Evolutionary conservation across 2,329 filamentous ascomycete species (phyloP), one percentile per base, ranked within the genome.

Genomic region (Curvularia eragrostidis): DNA sequence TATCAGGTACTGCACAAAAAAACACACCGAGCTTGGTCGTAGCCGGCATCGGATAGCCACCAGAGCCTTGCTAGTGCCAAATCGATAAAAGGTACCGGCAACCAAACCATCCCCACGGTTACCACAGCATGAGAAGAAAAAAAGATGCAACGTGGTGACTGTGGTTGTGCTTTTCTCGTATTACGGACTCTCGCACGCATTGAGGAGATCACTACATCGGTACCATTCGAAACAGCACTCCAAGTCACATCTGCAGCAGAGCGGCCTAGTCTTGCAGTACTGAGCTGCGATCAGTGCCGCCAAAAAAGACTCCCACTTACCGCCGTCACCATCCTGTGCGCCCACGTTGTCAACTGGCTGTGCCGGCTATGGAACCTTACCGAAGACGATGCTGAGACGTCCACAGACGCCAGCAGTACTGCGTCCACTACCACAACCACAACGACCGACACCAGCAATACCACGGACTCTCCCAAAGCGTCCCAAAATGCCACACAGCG

Each of bases 171-270:
- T 9, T 50, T 60, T 18, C 44, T 53, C 3, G 58, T 46, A 21
- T 9, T 60, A 19, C 56, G 50, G 44, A 56, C 50, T 32, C 54
- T 60, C n/a, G 53, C 50, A 3, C 54, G 54, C 28, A 49, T 56
- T 21, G 54, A 54, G 47, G 53, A 60, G 23, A 32, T 57, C 21
- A 57, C 58, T n/a, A 54, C 49, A 21, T 60, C 54, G 28, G 49
- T 60, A 13, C 58, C 54, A 13, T 54, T 60, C 39, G 58, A 60
- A 53, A 50, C 54, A 30, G 58, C 54, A 47, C 50, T 60, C 12
- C 54, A 57, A 43, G 49, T 60, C 24, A 56, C 53, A 5, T 51
- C 53, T 9, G 24, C 48, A 6, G 47, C 41, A 19, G 53, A 56
- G 49, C 53, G 48, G 12, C 53, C 47, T 10, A 51, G 53, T 32